Conservation (phyloP, 495 filamentous ascomycete species). For the Cenococcum geophilum region DNA sequence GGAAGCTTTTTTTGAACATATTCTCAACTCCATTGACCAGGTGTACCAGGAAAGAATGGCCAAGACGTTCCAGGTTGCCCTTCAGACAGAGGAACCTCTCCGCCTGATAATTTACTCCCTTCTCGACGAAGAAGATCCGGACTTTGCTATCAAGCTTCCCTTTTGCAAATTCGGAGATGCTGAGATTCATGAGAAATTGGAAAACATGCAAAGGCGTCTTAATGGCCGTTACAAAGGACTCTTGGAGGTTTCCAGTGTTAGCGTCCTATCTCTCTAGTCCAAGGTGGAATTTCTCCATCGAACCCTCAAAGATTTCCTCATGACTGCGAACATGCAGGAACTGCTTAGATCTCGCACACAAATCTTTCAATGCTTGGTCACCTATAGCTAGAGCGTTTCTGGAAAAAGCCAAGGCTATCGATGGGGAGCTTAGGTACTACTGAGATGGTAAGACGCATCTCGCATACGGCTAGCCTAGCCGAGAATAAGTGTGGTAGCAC, state of each 20-base stretch:
- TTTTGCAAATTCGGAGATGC: neutral
- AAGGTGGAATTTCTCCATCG: too few species aligned
- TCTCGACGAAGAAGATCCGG: neutral
- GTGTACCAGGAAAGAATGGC: slow-evolving; percentile 1
- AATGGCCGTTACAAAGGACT: slow-evolving; percentile 4
- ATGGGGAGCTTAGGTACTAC: too few species aligned
- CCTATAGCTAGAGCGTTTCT: too few species aligned
- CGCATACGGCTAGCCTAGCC: too few species aligned
- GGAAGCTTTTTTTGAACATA: neutral
- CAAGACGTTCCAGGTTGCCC: neutral
- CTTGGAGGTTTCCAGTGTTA: neutral
- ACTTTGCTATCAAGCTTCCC: neutral
- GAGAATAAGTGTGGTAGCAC: too few species aligned
- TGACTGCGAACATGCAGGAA: too few species aligned
- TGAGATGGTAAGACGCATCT: too few species aligned
- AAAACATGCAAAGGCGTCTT: neutral
- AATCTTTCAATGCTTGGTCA: too few species aligned
- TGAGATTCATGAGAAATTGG: neutral
- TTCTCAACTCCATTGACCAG: neutral
- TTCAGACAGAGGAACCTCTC: neutral
- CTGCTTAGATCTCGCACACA: too few species aligned
- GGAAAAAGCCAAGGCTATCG: too few species aligned
- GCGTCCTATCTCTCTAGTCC: too few species aligned
- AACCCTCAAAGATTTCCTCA: too few species aligned
- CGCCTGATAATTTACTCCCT: neutral